Evolutionary conservation across 2,329 filamentous ascomycete species (phyloP).

Genomic region (Microcera coccophila): DNA sequence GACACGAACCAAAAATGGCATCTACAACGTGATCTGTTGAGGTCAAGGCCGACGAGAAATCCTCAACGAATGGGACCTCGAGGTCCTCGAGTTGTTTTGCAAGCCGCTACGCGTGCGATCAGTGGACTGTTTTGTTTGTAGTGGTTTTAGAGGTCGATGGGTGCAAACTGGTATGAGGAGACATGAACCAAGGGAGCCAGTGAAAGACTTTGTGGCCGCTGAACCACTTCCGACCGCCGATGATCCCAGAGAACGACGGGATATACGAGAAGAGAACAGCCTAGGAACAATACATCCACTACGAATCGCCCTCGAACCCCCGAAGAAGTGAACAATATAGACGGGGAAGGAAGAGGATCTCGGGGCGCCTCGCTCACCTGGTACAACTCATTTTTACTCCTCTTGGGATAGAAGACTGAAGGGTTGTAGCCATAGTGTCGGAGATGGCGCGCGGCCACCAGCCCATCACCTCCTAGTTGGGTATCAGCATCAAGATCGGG

Average conservation of each 20-base stretch:
- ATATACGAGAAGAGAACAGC: constrained; percentile 14
- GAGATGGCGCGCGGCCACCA: constrained; percentile 90
- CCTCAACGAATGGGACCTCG: constrained; percentile 74
- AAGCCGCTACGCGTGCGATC: constrained; percentile 58
- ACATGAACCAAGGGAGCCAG: constrained; percentile 3
- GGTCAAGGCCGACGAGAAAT: constrained; percentile 65
- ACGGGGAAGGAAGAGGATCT: not conserved
- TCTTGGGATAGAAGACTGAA: constrained; percentile 88
- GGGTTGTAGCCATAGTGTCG: constrained; percentile 88
- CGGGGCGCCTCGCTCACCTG: constrained; percentile 49
- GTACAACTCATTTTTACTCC: constrained; percentile 85
- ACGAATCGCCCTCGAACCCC: not conserved
- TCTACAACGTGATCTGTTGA: constrained; percentile 80
- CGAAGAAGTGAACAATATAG: not conserved
- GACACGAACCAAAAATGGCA: constrained; percentile 74
- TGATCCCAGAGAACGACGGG: constrained; percentile 14
- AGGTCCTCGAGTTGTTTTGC: constrained; percentile 81
- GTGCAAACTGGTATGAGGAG: not conserved
- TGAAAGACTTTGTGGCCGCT: constrained; percentile 4
- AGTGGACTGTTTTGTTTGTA: constrained; percentile 20
- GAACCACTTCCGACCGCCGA: constrained; percentile 9
- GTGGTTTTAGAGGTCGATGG: constrained; percentile 6
- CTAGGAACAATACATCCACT: constrained; percentile 19
- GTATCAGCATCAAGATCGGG: constrained; percentile 1
- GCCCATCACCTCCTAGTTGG: constrained; percentile 75